phyloP scores from a whole-genome alignment of 73 alveolate genomes.

The Paramecium bursaria region DNA sequence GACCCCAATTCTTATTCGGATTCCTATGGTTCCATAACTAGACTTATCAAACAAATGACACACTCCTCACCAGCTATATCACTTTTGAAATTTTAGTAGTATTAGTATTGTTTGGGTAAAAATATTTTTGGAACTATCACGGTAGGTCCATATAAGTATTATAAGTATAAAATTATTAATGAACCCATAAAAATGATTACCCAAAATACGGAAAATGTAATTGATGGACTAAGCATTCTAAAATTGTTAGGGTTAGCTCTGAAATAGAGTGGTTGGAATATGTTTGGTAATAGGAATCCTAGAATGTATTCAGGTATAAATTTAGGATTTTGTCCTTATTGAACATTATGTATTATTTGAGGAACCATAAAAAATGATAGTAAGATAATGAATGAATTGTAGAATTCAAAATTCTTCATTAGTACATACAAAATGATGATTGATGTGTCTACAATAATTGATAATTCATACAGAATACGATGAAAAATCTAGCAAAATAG shows the following conservation, averaged over 20 bases:
- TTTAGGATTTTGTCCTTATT: not conserved
- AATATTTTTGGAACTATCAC: constrained; percentile 16
- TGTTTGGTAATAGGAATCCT: not conserved
- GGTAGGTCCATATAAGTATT: constrained; percentile 40
- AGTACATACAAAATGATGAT: not conserved
- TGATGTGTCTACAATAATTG: not conserved
- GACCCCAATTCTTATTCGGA: constrained; percentile 14
- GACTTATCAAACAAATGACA: constrained; percentile 20
- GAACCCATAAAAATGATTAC: not conserved
- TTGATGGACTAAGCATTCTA: constrained; percentile 24
- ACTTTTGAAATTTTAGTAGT: constrained; percentile 3
- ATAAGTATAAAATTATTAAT: not conserved
- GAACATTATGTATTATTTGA: constrained; percentile 3
- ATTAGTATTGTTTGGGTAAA: constrained; percentile 43
- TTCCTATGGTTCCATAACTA: constrained; percentile 40
- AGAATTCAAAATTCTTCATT: not conserved
- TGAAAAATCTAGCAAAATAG: not conserved
- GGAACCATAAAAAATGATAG: not conserved
- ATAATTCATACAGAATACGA: not conserved
- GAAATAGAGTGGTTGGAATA: constrained; percentile 3
- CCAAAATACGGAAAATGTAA: constrained; percentile 24
- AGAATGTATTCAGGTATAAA: constrained; percentile 3
- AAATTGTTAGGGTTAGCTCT: constrained; percentile 22
- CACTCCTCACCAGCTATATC: constrained; percentile 22
- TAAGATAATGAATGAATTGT: not conserved